phyloP scores from a whole-genome alignment of 106 monocot species.

The Agapanthus africanus region DNA sequence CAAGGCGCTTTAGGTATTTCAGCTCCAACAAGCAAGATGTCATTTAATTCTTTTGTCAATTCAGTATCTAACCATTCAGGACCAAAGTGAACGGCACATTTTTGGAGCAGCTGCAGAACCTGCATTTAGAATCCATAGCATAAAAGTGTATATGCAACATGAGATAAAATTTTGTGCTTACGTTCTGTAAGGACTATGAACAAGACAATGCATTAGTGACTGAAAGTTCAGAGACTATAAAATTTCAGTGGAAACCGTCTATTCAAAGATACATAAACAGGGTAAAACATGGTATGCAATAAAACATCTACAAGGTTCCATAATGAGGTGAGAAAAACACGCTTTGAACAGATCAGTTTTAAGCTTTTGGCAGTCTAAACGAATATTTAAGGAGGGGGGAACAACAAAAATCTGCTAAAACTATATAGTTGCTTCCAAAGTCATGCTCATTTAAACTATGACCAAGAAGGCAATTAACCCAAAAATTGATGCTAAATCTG shows the following conservation, averaged over 20 bases:
- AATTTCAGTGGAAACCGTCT: background rate
- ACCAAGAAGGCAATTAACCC: background rate
- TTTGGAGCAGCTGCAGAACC: constrained; percentile 56
- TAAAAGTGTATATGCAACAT: no score
- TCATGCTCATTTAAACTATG: no score
- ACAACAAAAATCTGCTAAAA: no score
- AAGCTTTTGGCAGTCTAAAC: no score
- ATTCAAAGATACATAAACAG: background rate
- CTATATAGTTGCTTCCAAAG: no score
- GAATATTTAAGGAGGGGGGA: no score
- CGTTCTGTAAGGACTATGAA: background rate
- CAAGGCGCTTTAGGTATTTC: constrained; percentile 92
- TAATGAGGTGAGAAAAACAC: background rate
- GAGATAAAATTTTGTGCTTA: constrained; percentile 2
- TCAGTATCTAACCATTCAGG: constrained; percentile 28
- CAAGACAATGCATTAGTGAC: background rate
- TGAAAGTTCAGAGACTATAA: background rate
- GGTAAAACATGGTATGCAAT: background rate
- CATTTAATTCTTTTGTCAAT: constrained; percentile 31
- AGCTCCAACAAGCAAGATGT: constrained; percentile 31
- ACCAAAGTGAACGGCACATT: constrained; percentile 15
- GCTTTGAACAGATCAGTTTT: background rate
- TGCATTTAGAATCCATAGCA: constrained; percentile 18
- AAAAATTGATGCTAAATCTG: background rate
- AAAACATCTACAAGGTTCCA: background rate